Base-by-base conservation (phyloP, 1,284 basidiomycete species). In the Trametes pubescens region DNA sequence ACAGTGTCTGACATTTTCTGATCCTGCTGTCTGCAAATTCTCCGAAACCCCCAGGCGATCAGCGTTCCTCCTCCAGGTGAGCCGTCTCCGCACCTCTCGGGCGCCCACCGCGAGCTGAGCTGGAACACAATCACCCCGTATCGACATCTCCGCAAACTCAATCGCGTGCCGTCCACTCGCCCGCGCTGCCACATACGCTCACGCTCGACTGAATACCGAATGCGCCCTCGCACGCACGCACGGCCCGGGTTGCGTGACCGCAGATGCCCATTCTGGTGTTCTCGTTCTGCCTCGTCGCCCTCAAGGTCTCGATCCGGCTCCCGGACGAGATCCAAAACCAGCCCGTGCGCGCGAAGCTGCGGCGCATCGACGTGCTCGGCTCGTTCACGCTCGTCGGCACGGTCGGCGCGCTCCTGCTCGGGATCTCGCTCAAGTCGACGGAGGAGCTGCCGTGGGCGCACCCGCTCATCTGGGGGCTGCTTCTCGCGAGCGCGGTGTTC, bases 341-440 rank as follows among this genome's bases (percentile, higher is more conserved):
- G 79, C 76, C 81, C 59, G 70, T 85, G 46, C 80, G 78, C 56
- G 83, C 90, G 44, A 94, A 91, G 75, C 77, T 96, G 43, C 81
- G 81, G 49, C 90, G 92, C 21, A 91, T 96, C 72, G 95, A 97
- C 78, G 90, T 89, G 71, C 78, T 93, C 54, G 95, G 95, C 9
- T 93, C 91, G 37, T 77, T 91, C 62, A 92, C 92, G 1, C 84
- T 97, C 22, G 92, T 94, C 40, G 80, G 82, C 43, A 84, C 86
- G 49, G 89, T 96, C 59, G 93, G 91, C 35, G 85, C 85, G 61
- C 79, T 93, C 51, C 83, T 96, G 24, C 82, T 95, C 43, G 92
- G 88, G 11, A 83, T 95, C 71, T 93, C 89, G 65, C 79, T 96
- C 54, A 92, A 94, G 74, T 89, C 91, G 4, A 89, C 92, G 0